These are phyloP conservation scores for Hypholoma fasciculare DNA, from an alignment of 768 basidiomycete species.

Conservation along the genomic window DNA sequence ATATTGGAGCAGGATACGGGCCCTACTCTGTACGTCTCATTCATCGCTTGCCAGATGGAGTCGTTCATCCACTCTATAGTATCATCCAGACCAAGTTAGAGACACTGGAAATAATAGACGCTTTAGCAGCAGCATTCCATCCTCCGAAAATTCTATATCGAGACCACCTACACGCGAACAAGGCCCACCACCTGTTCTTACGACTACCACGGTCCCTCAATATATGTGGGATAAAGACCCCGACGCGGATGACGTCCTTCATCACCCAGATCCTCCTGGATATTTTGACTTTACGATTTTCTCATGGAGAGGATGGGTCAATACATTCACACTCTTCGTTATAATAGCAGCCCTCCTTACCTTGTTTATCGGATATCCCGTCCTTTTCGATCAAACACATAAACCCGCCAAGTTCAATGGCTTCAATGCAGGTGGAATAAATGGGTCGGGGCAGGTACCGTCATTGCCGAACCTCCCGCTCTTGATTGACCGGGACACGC, in stretches of 20 bases:
- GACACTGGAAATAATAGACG: slow-evolving; percentile 44
- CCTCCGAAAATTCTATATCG: slow-evolving; percentile 34
- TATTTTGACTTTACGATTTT: slow-evolving; percentile 70
- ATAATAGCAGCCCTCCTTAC: slow-evolving; percentile 68
- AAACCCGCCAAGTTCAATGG: slow-evolving; percentile 38
- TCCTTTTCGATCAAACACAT: slow-evolving; percentile 58
- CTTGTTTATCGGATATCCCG: slow-evolving; percentile 90
- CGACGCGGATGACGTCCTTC: slow-evolving; percentile 89
- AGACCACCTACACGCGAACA: slow-evolving; percentile 28
- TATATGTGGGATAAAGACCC: slow-evolving; percentile 84
- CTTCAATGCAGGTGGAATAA: slow-evolving; percentile 88
- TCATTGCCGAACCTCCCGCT: slow-evolving; percentile 61
- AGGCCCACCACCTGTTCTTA: slow-evolving; percentile 28
- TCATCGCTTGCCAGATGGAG: neutral
- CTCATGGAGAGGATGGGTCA: slow-evolving; percentile 82
- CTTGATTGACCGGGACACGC: slow-evolving; percentile 81
- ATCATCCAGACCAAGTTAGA: slow-evolving; percentile 51
- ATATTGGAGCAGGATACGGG: slow-evolving; percentile 79
- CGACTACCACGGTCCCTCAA: slow-evolving; percentile 66
- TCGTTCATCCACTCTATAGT: slow-evolving; percentile 36
- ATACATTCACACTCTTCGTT: slow-evolving; percentile 70
- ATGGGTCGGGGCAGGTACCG: slow-evolving; percentile 87
- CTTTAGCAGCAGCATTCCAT: slow-evolving; percentile 50
- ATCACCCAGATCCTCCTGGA: slow-evolving; percentile 80
- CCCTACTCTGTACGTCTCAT: slow-evolving; percentile 71